Evolutionary conservation across 1,139 yeast genomes (phyloP).

Genomic region (Nakaseomyces kungkrabaensis): DNA sequence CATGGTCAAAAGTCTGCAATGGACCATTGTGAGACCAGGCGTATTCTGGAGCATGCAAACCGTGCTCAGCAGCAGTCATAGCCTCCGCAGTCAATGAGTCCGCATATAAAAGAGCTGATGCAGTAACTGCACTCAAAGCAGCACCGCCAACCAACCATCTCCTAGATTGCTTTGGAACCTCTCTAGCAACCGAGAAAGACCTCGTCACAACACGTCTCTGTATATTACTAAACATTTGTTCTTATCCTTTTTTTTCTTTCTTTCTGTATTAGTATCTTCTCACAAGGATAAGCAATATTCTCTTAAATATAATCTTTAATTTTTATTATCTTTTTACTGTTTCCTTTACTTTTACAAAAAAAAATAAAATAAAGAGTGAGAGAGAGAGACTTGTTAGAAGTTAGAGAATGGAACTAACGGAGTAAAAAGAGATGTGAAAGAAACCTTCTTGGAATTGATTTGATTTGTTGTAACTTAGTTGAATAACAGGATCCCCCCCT

Average conservation of each 20-base stretch:
- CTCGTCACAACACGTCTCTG: slow-evolving; percentile 2
- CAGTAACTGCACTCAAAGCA: slow-evolving; percentile 56
- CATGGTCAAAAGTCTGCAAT: slow-evolving; percentile 90
- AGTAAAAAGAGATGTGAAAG: not conserved
- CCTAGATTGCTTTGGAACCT: slow-evolving; percentile 24
- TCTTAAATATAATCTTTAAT: not conserved
- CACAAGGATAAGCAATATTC: too few species aligned
- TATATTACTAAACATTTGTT: slow-evolving; percentile 1
- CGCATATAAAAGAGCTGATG: slow-evolving; percentile 67
- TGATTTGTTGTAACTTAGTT: not conserved
- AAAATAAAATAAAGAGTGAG: too few species aligned
- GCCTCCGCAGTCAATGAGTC: slow-evolving; percentile 83
- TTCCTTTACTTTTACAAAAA: too few species aligned
- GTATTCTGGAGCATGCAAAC: slow-evolving; percentile 88
- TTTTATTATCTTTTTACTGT: not conserved
- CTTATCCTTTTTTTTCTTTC: not conserved
- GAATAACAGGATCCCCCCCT: not conserved
- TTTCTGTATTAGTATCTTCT: not conserved
- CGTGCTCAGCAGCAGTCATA: slow-evolving; percentile 98
- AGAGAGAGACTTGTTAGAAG: too few species aligned
- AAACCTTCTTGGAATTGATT: too few species aligned
- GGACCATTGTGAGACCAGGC: slow-evolving; percentile 93
- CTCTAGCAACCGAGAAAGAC: slow-evolving; percentile 2
- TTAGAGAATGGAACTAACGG: not conserved
- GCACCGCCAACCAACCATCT: slow-evolving; percentile 47